Conservation (phyloP, 108 stramenopile genomes). For the Cyclotella cryptica region DNA sequence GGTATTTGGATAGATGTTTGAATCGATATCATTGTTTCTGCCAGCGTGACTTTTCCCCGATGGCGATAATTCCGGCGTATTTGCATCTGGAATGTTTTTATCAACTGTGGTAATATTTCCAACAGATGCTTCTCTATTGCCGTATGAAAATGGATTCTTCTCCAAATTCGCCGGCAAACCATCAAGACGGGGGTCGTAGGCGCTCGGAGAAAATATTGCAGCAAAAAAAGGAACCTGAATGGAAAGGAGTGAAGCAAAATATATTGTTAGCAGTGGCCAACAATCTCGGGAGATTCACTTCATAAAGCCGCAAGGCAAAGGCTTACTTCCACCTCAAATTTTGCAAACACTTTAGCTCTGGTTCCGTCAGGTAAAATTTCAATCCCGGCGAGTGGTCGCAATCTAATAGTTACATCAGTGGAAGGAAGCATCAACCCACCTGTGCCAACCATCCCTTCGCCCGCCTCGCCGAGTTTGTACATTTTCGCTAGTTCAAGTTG, state of each 20-base stretch:
- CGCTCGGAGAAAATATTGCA: constrained; percentile 73
- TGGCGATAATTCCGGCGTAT: neutral
- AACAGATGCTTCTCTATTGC: constrained; percentile 7
- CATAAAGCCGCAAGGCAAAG: neutral
- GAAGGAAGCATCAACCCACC: constrained; percentile 77
- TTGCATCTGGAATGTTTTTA: neutral
- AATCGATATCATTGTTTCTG: neutral
- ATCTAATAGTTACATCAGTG: constrained; percentile 73
- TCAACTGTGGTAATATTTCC: neutral
- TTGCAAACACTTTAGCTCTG: constrained; percentile 81
- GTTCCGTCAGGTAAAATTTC: constrained; percentile 68
- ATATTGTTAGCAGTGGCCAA: neutral
- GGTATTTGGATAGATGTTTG: constrained; percentile 9
- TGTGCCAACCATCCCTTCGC: constrained; percentile 78
- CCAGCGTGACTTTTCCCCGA: neutral
- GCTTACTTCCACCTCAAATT: constrained; percentile 78
- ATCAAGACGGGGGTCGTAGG: constrained; percentile 51
- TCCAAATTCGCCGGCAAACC: constrained; percentile 62
- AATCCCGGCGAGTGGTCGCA: constrained; percentile 88
- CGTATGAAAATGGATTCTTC: constrained; percentile 66
- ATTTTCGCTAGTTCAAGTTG: constrained; percentile 51
- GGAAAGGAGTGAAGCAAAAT: neutral
- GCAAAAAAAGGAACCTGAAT: constrained; percentile 52
- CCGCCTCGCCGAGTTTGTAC: constrained; percentile 49
- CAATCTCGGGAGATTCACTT: neutral